Conservation (phyloP, 345 rosid genomes). For the Melaleuca quinquenervia region DNA sequence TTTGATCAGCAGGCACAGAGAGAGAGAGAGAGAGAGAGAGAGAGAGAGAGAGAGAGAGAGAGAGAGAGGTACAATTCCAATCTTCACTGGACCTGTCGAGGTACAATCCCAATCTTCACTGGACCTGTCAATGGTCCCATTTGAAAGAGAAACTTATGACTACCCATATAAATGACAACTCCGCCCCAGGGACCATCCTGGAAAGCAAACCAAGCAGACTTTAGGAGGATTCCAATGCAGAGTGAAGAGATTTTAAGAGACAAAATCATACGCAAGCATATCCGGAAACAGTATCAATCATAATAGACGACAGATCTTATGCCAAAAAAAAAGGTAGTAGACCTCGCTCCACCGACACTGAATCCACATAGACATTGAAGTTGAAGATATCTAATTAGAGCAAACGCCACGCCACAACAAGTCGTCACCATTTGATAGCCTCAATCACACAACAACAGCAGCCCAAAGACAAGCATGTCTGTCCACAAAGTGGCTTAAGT, state of each 20-base stretch:
- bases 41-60: not conserved
- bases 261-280: not conserved
- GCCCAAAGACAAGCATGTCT: not conserved
- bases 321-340: not conserved
- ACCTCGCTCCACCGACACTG: not conserved
- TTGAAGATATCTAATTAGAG: not conserved
- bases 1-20: not conserved
- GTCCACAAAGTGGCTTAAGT: not conserved
- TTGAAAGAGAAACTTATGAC: not conserved
- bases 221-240: not conserved
- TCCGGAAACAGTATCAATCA: not conserved
- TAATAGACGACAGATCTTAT: not conserved
- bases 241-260: not conserved
- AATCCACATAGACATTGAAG: not conserved
- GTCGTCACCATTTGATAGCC: not conserved
- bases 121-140: not conserved
- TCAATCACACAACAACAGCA: not conserved
- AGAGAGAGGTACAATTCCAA: not conserved
- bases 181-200: not conserved
- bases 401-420: not conserved
- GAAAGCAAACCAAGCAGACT: not conserved
- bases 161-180: not conserved
- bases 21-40: not conserved
- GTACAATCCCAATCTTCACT: not conserved
- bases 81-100: not conserved